Evolutionary conservation across 2,329 filamentous ascomycete genomes (phyloP), one percentile per base, ranked within the genome.

Genomic region (Phaeosphaeriaceae sp.): DNA sequence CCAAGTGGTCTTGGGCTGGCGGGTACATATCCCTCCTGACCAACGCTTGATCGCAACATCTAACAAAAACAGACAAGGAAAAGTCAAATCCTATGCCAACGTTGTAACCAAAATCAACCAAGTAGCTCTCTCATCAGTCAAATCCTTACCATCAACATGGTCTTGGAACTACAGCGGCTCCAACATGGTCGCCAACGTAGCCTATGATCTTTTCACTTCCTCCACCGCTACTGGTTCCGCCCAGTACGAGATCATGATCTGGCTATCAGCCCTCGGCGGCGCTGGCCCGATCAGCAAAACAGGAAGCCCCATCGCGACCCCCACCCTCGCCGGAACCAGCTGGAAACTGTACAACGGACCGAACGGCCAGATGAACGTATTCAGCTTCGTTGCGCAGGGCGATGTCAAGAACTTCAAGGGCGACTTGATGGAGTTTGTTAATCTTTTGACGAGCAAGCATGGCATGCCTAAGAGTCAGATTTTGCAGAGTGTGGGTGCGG

Each of bases 211-310:
- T 42, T 87, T 87, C 72, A 83, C 83, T 13, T 74, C 75, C 6
- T 75, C 79, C 34, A 74, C 75, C 15, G 76, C 81, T 1, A 70
- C 71, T 23, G 77, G 74, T 34, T 65, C 56, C 38, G 64, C 77
- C n/a, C 75, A 83, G 59, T 86, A 83, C 63, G 85, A 87, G 70
- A 75, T 87, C 60, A 88, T 88, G 85, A 78, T 88, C 57, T 88
- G 85, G 85, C 75, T 86, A 37, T 80, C 76, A 3, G 81, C 81
- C 23, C 70, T 85, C 36, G 83, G 81, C 20, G 79, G 80, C 42
- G 82, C 81, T 2, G 82, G 83, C 4, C 82, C 83, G 18, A 84
- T 87, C 74, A 83, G 84, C 47, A 77, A 67, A 42, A 84, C 77
- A 26, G 83, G 83, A 42, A 74, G 72, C 15, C 59, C 81, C 5